phyloP scores from a whole-genome alignment of 2,329 filamentous ascomycete genomes.

The Aspergillus cejpii region DNA sequence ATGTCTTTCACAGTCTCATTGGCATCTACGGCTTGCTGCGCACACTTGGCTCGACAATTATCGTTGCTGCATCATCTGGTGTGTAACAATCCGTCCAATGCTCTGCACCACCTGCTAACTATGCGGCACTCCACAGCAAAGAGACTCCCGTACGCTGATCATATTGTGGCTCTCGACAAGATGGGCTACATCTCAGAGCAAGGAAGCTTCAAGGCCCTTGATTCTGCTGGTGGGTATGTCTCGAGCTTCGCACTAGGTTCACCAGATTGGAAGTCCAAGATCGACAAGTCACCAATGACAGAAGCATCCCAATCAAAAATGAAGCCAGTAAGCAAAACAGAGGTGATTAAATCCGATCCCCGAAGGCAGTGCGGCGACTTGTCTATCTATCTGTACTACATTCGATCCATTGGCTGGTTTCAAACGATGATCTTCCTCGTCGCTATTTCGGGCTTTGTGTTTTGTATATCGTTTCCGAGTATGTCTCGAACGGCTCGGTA shows the following conservation, averaged over 20 bases:
- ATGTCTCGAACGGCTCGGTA: conserved; percentile 6
- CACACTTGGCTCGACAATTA: conserved; percentile 34
- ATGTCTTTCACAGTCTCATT: conserved; percentile 44
- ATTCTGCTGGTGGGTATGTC: conserved; percentile 36
- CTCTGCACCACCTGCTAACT: background rate
- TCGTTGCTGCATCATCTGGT: conserved; percentile 37
- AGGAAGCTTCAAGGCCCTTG: conserved; percentile 36
- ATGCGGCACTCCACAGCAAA: conserved; percentile 22
- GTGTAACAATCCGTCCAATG: conserved; percentile 4
- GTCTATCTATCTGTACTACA: conserved; percentile 39
- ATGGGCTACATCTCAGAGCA: conserved; percentile 39
- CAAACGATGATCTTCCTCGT: conserved; percentile 33
- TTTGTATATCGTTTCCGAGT: conserved; percentile 40
- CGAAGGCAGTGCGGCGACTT: conserved; percentile 37
- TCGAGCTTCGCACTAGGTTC: conserved; percentile 34
- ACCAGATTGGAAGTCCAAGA: conserved; percentile 28
- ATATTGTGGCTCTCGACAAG: conserved; percentile 37
- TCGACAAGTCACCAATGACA: conserved; percentile 10
- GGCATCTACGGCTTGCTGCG: conserved; percentile 44
- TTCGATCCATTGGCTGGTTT: conserved; percentile 34
- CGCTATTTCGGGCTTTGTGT: conserved; percentile 34
- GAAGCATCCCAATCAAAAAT: conserved; percentile 7
- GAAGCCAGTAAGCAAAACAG: conserved; percentile 6
- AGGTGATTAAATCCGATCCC: conserved; percentile 22
- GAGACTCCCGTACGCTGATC: conserved; percentile 39